These are phyloP conservation scores for Chlamydomonas schloesseri DNA, from an alignment of 139 green algal species.

Conservation along the genomic window DNA sequence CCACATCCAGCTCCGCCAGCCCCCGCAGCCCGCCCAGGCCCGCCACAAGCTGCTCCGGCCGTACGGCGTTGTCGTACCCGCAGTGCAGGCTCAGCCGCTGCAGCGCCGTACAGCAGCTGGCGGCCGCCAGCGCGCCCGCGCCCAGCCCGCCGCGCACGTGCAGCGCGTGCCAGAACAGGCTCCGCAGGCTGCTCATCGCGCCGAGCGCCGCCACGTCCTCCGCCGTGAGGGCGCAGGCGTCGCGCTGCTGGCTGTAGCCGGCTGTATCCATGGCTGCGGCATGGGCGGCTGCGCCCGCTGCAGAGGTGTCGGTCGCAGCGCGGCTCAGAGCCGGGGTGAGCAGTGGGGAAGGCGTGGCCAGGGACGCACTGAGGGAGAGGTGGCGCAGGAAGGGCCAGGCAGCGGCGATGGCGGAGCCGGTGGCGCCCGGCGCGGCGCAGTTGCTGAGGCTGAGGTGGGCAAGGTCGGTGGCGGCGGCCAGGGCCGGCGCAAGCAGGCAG, in stretches of 20 bases:
- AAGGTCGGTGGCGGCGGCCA: background rate
- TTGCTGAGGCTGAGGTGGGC: background rate
- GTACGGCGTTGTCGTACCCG: background rate
- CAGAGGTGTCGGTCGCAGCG: background rate
- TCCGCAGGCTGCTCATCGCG: background rate
- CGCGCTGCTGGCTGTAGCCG: background rate
- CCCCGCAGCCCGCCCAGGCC: background rate
- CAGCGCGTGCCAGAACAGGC: background rate
- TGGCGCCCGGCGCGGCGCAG: background rate
- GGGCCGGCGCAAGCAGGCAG: background rate
- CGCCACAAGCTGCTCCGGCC: background rate
- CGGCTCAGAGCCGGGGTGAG: background rate
- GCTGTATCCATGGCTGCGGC: background rate
- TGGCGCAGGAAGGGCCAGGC: background rate
- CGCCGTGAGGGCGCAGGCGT: background rate
- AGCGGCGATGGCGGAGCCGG: background rate
- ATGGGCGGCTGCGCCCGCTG: background rate
- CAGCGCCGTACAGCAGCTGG: background rate
- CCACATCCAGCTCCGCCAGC: background rate
- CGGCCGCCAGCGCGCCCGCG: background rate
- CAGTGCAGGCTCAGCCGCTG: constrained; percentile 1
- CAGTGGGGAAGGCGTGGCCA: background rate
- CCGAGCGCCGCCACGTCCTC: background rate
- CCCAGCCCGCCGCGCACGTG: background rate
- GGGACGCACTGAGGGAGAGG: background rate